Evolutionary conservation across 176 grass and related monocot species (phyloP), one percentile per base, ranked within the genome.

Genomic region (Musa acuminata): DNA sequence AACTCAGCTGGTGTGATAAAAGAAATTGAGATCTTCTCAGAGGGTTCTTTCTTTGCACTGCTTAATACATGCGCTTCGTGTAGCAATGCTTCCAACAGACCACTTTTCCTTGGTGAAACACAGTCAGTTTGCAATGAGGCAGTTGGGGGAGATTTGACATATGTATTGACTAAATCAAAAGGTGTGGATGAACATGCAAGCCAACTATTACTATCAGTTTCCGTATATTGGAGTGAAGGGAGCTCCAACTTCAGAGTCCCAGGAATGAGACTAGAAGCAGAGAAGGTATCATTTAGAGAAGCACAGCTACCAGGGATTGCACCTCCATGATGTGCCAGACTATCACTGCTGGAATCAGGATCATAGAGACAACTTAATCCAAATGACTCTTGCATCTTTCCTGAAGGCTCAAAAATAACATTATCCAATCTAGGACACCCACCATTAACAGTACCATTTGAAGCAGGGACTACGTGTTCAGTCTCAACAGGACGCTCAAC

Each of bases 171-270:
- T 21, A 25, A 69, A 10, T 84, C 80, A 63, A 69, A 66, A 76
- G 80, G 62, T 75, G 49, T 54, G 1, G 58, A 43, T 59, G 72
- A 57, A 9, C 14, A 17, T 1, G 53, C 17, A 69, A 29, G 21
- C 63, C 26, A 82, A 64, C 72, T 72, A 69, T 21, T 75, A 64
- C 11, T 7, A 73, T 63, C 84, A 81, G 51, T 81, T 55, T 52
- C 74, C 66, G 53, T 2, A 87, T 13, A 50, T 92, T 92, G 90
- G 90, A 92, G 0, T 89, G 84, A 92, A 92, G 87, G 87, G 82
- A 83, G 87, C 90, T 89, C 90, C 13, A 65, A 70, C 66, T 92
- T 82, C 67, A 70, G 52, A 73, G 81, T 52, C 71, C 75, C 67
- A 49, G 55, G 20, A 50, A 76, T 55, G 60, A 72, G 58, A 81